Conservation (phyloP, 345 rosid genomes). For the Rhodamnia argentea region DNA sequence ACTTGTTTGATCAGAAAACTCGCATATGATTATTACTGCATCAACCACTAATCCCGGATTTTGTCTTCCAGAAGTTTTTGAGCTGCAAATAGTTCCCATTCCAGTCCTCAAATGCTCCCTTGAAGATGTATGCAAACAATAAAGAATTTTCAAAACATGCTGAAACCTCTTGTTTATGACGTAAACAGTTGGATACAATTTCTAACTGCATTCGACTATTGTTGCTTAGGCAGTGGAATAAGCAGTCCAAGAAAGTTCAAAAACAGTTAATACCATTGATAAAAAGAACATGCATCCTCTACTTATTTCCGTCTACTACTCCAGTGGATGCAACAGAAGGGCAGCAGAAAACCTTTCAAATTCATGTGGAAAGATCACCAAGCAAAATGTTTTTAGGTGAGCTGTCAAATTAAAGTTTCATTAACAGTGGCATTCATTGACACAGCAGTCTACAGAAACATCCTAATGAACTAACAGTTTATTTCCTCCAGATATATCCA, state of each 20-base stretch:
- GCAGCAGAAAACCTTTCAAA: not conserved
- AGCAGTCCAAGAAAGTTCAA: not conserved
- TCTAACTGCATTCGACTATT: not conserved
- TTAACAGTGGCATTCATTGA: not conserved
- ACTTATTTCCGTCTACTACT: not conserved
- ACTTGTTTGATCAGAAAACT: constrained; percentile 28
- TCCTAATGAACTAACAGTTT: not conserved
- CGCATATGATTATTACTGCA: constrained; percentile 56
- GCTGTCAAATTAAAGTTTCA: not conserved
- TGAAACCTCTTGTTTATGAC: not conserved
- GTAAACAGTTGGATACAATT: not conserved
- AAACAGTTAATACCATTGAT: not conserved
- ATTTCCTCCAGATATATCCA: not conserved
- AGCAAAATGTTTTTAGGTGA: not conserved
- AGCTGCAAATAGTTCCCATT: constrained; percentile 40
- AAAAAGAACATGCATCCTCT: not conserved
- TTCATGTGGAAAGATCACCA: not conserved
- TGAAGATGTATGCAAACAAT: constrained; percentile 4
- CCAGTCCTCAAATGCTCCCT: constrained; percentile 75
- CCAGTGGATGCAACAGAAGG: not conserved
- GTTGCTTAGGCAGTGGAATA: not conserved
- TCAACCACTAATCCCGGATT: constrained; percentile 43
- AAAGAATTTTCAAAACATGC: not conserved
- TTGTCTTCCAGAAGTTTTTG: constrained; percentile 26
- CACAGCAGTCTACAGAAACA: not conserved